Conservation (phyloP, 331 rosid species). For the Stylosanthes scabra region DNA sequence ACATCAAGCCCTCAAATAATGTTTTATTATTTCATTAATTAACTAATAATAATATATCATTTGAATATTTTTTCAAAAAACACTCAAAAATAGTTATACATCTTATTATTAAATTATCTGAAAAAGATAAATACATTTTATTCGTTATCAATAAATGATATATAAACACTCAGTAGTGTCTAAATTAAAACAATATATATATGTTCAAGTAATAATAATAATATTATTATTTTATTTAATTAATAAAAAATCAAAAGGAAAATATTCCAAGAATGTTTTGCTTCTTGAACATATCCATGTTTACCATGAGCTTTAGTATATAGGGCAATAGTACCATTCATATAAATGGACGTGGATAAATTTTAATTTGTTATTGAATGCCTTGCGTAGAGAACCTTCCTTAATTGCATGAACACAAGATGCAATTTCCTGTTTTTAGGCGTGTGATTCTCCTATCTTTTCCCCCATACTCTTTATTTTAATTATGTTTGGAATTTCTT, state of each 20-base stretch:
- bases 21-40: too few species aligned
- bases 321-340: slow-evolving; percentile 26
- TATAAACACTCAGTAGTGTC: too few species aligned
- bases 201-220: too few species aligned
- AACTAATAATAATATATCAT: too few species aligned
- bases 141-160: too few species aligned
- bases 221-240: not conserved
- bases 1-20: not conserved
- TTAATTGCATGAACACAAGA: slow-evolving; percentile 41
- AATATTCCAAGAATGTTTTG: slow-evolving; percentile 27
- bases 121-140: too few species aligned
- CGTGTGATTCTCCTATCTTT: slow-evolving; percentile 32
- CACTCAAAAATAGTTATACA: too few species aligned
- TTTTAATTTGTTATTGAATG: slow-evolving; percentile 17
- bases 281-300: slow-evolving; percentile 39
- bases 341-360: slow-evolving; percentile 14
- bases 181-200: too few species aligned
- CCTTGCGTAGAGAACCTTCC: slow-evolving; percentile 59
- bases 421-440: slow-evolving; percentile 34
- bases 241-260: slow-evolving; percentile 36
- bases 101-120: too few species aligned
- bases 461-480: slow-evolving; percentile 11
- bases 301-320: slow-evolving; percentile 36
- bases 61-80: too few species aligned
- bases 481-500: not conserved